Evolutionary conservation across 2,329 filamentous ascomycete genomes (phyloP).

Genomic region (Septoria petroselini): DNA sequence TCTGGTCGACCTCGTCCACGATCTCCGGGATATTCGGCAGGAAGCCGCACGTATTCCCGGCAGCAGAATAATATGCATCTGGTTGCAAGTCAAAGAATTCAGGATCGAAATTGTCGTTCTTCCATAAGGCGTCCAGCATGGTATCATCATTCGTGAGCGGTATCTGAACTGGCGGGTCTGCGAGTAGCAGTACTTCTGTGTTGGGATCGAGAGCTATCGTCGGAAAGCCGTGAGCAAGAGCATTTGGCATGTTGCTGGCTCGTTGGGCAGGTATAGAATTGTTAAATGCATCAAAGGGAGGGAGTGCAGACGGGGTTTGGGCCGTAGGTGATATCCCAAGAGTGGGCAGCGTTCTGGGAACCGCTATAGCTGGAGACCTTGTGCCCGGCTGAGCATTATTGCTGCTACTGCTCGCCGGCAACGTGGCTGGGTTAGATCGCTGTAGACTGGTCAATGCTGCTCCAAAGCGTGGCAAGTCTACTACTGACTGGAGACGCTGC

Average conservation of each 20-base stretch:
- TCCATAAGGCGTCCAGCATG: slow-evolving; percentile 26
- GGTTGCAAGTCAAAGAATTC: slow-evolving; percentile 36
- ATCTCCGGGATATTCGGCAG: slow-evolving; percentile 35
- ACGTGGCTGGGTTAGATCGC: neutral
- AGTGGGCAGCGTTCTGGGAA: neutral
- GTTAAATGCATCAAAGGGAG: neutral
- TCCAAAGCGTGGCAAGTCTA: neutral
- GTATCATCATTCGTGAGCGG: slow-evolving; percentile 21
- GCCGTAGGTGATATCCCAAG: neutral
- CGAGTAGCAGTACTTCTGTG: slow-evolving; percentile 20
- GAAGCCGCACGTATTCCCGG: slow-evolving; percentile 36
- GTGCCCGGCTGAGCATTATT: neutral
- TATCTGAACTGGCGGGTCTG: slow-evolving; percentile 18
- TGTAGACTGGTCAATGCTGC: neutral
- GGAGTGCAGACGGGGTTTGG: slow-evolving; percentile 1
- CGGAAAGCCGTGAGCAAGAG: slow-evolving; percentile 2
- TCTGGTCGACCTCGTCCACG: slow-evolving; percentile 35
- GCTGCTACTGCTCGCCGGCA: neutral
- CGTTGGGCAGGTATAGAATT: slow-evolving; percentile 1
- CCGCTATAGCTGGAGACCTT: slow-evolving; percentile 5
- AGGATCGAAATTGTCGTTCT: slow-evolving; percentile 31
- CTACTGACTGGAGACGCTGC: slow-evolving; percentile 5
- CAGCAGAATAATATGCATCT: slow-evolving; percentile 31
- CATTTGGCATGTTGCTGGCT: neutral
- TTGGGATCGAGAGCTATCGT: slow-evolving; percentile 11